Evolutionary conservation across 345 rosid species (phyloP).

Genomic region (Populus simonii): DNA sequence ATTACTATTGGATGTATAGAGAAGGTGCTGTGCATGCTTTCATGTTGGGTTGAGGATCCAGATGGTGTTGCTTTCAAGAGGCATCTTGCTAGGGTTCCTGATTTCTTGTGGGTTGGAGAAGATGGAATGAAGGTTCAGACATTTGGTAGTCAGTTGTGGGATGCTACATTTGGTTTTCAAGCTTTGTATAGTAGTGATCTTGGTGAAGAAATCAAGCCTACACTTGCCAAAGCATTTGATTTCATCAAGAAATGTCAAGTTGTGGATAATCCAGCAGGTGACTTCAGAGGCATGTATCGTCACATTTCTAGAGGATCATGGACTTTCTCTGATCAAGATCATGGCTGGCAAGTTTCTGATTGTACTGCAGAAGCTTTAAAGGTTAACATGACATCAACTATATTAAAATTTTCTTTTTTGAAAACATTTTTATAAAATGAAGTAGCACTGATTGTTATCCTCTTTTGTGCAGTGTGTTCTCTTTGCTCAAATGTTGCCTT

Average conservation of each 20-base stretch:
- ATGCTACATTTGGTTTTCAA: conserved; percentile 42
- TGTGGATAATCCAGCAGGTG: conserved; percentile 41
- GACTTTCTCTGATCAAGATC: conserved; percentile 52
- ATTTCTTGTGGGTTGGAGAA: conserved; percentile 63
- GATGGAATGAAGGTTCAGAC: conserved; percentile 73
- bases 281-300: conserved; percentile 34
- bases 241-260: conserved; percentile 47
- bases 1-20: conserved; percentile 37
- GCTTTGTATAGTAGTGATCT: conserved; percentile 43
- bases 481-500: conserved; percentile 5
- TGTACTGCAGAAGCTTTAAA: conserved; percentile 44
- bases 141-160: conserved; percentile 69
- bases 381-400: conserved; percentile 4
- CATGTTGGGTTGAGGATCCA: conserved; percentile 74
- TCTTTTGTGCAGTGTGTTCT: conserved; percentile 10
- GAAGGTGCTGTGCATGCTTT: conserved; percentile 43
- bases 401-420: too few species aligned
- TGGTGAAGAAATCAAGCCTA: conserved; percentile 30
- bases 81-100: conserved; percentile 51
- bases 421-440: too few species aligned
- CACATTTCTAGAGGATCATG: conserved; percentile 51
- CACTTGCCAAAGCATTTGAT: conserved; percentile 33
- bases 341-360: conserved; percentile 52
- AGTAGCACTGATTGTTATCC: background rate
- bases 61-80: conserved; percentile 48